A percentile compares a stretch with the other conserved stretches of the same genome.
These are phyloP conservation scores for Kodamaea ohmeri DNA, from an alignment of 1,139 yeast genomes.

Conservation along the genomic window DNA sequence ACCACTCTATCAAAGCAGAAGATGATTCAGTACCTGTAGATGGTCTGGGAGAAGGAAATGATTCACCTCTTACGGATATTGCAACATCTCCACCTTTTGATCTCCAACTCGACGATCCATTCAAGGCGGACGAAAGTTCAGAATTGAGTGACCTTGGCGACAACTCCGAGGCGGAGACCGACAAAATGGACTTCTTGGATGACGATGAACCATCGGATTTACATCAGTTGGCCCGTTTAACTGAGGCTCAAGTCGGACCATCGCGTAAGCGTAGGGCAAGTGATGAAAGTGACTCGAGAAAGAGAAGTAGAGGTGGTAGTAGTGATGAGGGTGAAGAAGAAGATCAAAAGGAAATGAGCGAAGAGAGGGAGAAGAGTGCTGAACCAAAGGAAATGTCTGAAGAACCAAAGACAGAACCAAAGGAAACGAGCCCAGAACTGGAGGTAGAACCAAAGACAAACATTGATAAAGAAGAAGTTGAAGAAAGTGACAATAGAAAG, in stretches of 20 bases:
- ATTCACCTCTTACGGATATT: constrained; percentile 41
- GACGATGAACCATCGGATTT: constrained; percentile 41
- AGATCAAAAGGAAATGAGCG: neutral
- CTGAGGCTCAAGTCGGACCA: constrained; percentile 25
- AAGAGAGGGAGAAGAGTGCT: constrained; percentile 2
- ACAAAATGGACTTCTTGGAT: constrained; percentile 59
- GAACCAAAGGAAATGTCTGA: constrained; percentile 4
- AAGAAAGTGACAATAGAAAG: constrained; percentile 15
- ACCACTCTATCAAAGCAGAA: too few species aligned
- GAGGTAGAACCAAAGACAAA: too few species aligned
- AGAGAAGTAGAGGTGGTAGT: neutral
- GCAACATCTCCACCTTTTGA: constrained; percentile 43
- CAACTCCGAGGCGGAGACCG: constrained; percentile 80
- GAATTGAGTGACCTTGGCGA: constrained; percentile 60
- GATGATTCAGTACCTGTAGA: constrained; percentile 29
- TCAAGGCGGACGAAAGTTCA: constrained; percentile 36
- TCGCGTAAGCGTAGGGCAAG: too few species aligned
- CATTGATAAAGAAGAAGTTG: constrained; percentile 7
- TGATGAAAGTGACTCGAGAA: too few species aligned
- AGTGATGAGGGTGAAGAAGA: neutral
- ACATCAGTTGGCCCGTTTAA: constrained; percentile 38
- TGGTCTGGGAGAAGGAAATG: constrained; percentile 16
- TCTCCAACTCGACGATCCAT: constrained; percentile 16
- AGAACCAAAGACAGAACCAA: too few species aligned
- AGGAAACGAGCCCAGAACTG: too few species aligned